Conservation (phyloP, 768 basidiomycete genomes). For the Pulveroboletus ravenelii region DNA sequence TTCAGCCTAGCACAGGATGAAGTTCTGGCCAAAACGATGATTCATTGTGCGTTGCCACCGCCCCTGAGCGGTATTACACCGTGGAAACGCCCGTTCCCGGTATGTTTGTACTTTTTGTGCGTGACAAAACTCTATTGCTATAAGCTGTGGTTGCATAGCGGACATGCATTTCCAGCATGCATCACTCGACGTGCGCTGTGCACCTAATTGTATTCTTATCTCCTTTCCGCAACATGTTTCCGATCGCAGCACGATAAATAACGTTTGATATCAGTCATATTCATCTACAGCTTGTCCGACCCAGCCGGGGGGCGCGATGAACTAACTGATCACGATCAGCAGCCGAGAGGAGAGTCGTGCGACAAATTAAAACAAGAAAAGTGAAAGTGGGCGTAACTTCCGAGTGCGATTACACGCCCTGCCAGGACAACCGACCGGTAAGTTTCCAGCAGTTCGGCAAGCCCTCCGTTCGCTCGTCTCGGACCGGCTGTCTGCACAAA, state of each 20-base stretch:
- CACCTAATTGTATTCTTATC: constrained; percentile 22
- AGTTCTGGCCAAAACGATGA: background rate
- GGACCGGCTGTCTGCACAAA: constrained; percentile 16
- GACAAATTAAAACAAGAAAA: background rate
- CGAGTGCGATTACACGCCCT: constrained; percentile 7
- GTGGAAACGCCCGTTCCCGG: constrained; percentile 6
- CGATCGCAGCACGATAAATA: constrained; percentile 7
- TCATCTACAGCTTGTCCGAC: constrained; percentile 8
- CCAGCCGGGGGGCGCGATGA: constrained; percentile 6
- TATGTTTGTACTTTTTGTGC: constrained; percentile 8
- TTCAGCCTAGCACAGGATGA: constrained; percentile 7
- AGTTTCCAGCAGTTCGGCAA: constrained; percentile 10
- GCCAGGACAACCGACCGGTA: constrained; percentile 11
- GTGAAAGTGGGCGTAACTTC: constrained; percentile 11
- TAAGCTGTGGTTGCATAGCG: constrained; percentile 17
- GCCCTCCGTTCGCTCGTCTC: constrained; percentile 7
- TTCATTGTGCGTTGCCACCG: constrained; percentile 20
- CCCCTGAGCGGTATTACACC: constrained; percentile 27
- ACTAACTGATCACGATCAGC: constrained; percentile 15
- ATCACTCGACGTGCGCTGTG: constrained; percentile 23
- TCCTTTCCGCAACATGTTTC: constrained; percentile 17
- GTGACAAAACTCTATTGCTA: constrained; percentile 18
- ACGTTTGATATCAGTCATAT: constrained; percentile 13
- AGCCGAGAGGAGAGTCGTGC: background rate
- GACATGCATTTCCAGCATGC: constrained; percentile 25